Conservation (phyloP, 129 eudicot species). For the Lactuca sativa region DNA sequence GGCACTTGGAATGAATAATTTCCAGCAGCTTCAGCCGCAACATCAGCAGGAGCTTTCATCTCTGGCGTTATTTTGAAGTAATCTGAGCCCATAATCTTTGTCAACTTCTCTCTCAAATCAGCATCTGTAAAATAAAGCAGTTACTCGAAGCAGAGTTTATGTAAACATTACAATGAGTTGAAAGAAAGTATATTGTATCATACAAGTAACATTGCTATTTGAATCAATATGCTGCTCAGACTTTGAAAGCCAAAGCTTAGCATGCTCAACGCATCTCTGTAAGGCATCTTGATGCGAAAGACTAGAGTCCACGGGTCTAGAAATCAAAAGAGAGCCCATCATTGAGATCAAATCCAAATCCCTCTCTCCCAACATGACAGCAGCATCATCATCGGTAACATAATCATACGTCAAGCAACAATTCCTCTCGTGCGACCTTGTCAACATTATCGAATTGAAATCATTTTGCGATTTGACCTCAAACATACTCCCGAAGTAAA, state of each 20-base stretch:
- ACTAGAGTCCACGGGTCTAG: conserved; percentile 61
- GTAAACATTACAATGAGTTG: background rate
- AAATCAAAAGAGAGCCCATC: conserved; percentile 56
- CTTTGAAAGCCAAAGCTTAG: conserved; percentile 64
- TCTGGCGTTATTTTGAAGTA: conserved; percentile 70
- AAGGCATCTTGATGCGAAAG: conserved; percentile 73
- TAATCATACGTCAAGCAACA: conserved; percentile 90
- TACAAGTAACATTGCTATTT: conserved; percentile 60
- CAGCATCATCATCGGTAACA: conserved; percentile 84
- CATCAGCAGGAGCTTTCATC: conserved; percentile 70
- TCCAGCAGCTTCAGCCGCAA: conserved; percentile 81
- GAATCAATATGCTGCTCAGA: conserved; percentile 54
- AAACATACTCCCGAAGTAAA: conserved; percentile 83
- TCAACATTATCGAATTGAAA: conserved; percentile 57
- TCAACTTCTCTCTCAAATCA: conserved; percentile 63
- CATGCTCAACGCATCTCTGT: conserved; percentile 64
- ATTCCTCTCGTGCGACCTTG: conserved; percentile 76
- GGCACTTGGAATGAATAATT: conserved; percentile 57
- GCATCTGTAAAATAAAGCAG: conserved; percentile 50
- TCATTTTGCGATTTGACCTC: conserved; percentile 62
- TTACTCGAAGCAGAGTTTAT: background rate
- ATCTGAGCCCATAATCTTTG: conserved; percentile 73
- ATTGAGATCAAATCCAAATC: conserved; percentile 81
- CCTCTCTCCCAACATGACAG: conserved; percentile 58
- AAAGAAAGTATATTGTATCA: background rate